A percentile compares a stretch with the other conserved stretches of the same genome.
These are phyloP conservation scores for Coleophoma eucalyptorum DNA, from an alignment of 2,329 filamentous ascomycete genomes.

Conservation along the genomic window DNA sequence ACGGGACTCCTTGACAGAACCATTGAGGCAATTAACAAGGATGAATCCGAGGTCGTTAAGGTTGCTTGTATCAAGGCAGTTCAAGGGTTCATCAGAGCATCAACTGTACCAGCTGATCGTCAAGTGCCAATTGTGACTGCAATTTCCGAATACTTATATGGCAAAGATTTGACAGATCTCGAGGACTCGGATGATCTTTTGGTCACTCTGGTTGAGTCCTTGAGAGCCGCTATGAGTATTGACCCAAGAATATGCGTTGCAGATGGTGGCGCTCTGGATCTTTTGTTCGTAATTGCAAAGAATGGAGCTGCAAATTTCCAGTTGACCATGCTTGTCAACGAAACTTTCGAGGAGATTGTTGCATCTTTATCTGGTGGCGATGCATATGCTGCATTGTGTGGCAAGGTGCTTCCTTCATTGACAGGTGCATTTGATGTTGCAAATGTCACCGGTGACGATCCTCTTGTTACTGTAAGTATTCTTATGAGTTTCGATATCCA, in stretches of 20 bases:
- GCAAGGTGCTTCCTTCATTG: slow-evolving; percentile 82
- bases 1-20: slow-evolving; percentile 66
- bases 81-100: slow-evolving; percentile 57
- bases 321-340: slow-evolving; percentile 79
- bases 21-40: slow-evolving; percentile 69
- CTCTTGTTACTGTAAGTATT: slow-evolving; percentile 65
- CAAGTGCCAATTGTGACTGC: slow-evolving; percentile 60
- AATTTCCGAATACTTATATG: slow-evolving; percentile 69
- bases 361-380: slow-evolving; percentile 62
- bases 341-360: slow-evolving; percentile 88
- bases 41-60: slow-evolving; percentile 83
- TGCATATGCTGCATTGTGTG: slow-evolving; percentile 73
- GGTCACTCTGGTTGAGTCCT: slow-evolving; percentile 81
- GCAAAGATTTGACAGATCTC: slow-evolving; percentile 78
- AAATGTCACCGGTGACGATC: slow-evolving; percentile 78
- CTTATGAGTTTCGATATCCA: not conserved
- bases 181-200: slow-evolving; percentile 89
- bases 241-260: slow-evolving; percentile 73
- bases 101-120: slow-evolving; percentile 45
- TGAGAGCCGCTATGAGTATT: slow-evolving; percentile 78
- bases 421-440: slow-evolving; percentile 88
- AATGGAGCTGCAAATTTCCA: slow-evolving; percentile 89
- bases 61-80: slow-evolving; percentile 87
- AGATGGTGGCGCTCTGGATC: slow-evolving; percentile 69
- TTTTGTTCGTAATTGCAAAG: slow-evolving; percentile 85